These are phyloP conservation scores for Magnusiomyces tetraspermus DNA, from an alignment of 1,139 yeast species.

Conservation along the genomic window DNA sequence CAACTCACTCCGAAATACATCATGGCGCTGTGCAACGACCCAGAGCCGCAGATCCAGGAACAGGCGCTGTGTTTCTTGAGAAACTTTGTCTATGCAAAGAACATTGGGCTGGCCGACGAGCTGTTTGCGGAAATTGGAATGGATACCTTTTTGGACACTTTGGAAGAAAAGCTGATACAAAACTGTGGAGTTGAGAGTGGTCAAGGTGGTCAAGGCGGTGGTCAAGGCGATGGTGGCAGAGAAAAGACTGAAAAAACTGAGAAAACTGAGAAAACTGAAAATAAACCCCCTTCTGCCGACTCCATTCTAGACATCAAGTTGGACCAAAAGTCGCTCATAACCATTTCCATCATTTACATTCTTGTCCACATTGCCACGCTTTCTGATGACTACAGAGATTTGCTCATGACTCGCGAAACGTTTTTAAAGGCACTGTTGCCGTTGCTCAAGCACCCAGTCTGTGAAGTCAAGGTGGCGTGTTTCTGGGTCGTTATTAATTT, in stretches of 20 bases:
- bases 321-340: constrained; percentile 30
- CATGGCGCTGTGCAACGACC: constrained; percentile 42
- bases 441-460: constrained; percentile 32
- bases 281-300: constrained; percentile 5
- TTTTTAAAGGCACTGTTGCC: constrained; percentile 36
- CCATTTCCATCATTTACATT: constrained; percentile 43
- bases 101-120: constrained; percentile 42
- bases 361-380: constrained; percentile 53
- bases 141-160: constrained; percentile 24
- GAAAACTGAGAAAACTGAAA: constrained; percentile 8
- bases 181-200: too few relatives aligned
- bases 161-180: constrained; percentile 20
- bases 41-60: constrained; percentile 48
- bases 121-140: constrained; percentile 34
- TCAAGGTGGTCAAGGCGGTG: constrained; percentile 9
- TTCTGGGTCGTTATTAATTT: constrained; percentile 52
- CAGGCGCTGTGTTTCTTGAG: constrained; percentile 65
- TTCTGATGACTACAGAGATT: constrained; percentile 39
- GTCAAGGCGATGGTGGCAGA: constrained; percentile 12
- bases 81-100: constrained; percentile 56
- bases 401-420: constrained; percentile 36
- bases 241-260: too few relatives aligned
- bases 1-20: constrained; percentile 45
- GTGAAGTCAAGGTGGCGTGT: constrained; percentile 43
- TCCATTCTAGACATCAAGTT: constrained; percentile 17